These are phyloP conservation scores for Hypoxylon sp. DNA, from an alignment of 2,329 filamentous ascomycete genomes.

Conservation along the genomic window DNA sequence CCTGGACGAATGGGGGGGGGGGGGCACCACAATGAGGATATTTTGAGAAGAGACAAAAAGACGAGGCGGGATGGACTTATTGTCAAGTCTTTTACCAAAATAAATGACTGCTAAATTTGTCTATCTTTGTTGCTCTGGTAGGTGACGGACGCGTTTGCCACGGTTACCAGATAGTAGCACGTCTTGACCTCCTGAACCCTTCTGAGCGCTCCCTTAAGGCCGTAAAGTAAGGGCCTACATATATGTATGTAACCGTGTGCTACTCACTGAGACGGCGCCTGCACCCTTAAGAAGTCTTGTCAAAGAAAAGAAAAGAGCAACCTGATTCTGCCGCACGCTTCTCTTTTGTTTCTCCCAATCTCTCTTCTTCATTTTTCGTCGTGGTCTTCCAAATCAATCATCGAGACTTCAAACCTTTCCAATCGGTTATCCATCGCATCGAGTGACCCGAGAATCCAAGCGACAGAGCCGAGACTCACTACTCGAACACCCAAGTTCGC, in stretches of 20 bases:
- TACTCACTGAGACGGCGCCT: constrained; percentile 14
- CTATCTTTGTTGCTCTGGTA: constrained; percentile 6
- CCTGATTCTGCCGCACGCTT: constrained; percentile 8
- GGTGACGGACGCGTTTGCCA: background rate
- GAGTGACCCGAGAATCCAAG: background rate
- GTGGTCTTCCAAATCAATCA: background rate
- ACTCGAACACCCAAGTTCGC: background rate
- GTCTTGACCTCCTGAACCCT: background rate
- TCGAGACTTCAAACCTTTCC: background rate
- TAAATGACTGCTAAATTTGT: constrained; percentile 14
- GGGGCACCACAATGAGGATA: constrained; percentile 29
- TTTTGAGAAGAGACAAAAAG: constrained; percentile 37
- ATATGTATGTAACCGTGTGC: constrained; percentile 12
- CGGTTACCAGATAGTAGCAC: background rate
- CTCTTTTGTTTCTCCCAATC: background rate
- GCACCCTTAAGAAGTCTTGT: constrained; percentile 2
- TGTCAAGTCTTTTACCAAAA: background rate
- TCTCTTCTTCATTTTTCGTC: constrained; percentile 6
- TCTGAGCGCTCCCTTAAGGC: constrained; percentile 4
- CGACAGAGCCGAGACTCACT: background rate
- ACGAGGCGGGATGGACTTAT: background rate
- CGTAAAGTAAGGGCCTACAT: background rate
- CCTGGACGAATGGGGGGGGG: background rate
- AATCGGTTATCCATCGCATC: background rate
- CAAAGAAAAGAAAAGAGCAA: constrained; percentile 26